phyloP scores from a whole-genome alignment of 495 filamentous ascomycete genomes.

The Penicillium pancosmium region DNA sequence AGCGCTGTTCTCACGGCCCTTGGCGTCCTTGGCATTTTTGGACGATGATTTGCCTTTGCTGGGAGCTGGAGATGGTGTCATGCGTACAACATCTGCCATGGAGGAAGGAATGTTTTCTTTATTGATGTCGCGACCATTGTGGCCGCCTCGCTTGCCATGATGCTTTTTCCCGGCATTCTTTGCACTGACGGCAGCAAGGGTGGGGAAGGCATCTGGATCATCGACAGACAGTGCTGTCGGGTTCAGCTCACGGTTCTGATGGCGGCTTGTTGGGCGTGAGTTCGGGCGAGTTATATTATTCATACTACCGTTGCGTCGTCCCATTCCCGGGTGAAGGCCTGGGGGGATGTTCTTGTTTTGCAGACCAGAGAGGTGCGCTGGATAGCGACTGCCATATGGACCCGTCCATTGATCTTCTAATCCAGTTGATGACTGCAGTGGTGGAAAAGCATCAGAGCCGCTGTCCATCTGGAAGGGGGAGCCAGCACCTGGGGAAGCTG shows the following conservation, averaged over 20 bases:
- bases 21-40: conserved; percentile 46
- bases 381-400: conserved; percentile 48
- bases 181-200: conserved; percentile 77
- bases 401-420: conserved; percentile 61
- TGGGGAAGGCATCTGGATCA: conserved; percentile 94
- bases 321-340: conserved; percentile 39
- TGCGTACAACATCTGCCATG: conserved; percentile 93
- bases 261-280: conserved; percentile 86
- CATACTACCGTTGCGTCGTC: conserved; percentile 54
- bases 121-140: conserved; percentile 57
- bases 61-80: conserved; percentile 77
- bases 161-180: conserved; percentile 80
- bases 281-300: conserved; percentile 58
- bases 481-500: conserved; percentile 38
- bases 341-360: conserved; percentile 34
- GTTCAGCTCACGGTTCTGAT: conserved; percentile 69
- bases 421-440: conserved; percentile 56
- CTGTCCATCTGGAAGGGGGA: conserved; percentile 77
- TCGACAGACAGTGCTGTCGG: conserved; percentile 78
- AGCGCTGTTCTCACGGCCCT: conserved; percentile 74
- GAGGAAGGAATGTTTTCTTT: conserved; percentile 77
- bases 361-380: conserved; percentile 33
- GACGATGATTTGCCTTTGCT: conserved; percentile 52
- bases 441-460: conserved; percentile 79
- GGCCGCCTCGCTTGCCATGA: conserved; percentile 83